Conservation (phyloP, 2,329 filamentous ascomycete genomes). For the Fusarium chlamydosporum region DNA sequence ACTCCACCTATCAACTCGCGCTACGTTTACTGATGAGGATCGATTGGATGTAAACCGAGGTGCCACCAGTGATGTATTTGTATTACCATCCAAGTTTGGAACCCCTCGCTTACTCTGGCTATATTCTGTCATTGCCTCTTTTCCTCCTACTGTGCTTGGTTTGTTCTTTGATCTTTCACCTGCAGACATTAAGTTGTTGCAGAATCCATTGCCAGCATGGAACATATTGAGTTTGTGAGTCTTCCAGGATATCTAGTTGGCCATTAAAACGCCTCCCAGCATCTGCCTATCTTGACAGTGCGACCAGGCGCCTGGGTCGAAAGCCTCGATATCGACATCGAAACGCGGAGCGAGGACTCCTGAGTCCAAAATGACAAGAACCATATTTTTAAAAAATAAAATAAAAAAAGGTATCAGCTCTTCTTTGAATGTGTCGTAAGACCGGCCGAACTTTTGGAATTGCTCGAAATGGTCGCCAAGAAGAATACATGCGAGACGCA, state of each 20-base stretch:
- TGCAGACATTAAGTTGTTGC: no score
- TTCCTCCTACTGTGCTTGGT: not conserved
- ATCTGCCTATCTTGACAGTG: slow-evolving; percentile 41
- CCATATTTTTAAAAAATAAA: slow-evolving; percentile 43
- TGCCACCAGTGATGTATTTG: not conserved
- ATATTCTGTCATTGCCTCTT: not conserved
- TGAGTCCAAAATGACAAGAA: slow-evolving; percentile 27
- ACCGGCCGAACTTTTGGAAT: slow-evolving; percentile 49
- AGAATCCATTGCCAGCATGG: not conserved
- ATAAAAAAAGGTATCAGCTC: slow-evolving; percentile 31
- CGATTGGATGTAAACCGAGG: not conserved
- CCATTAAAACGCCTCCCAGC: not conserved
- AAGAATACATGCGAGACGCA: slow-evolving; percentile 39
- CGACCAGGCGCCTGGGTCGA: slow-evolving; percentile 53
- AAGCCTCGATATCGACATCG: slow-evolving; percentile 41
- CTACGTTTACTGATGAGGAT: not conserved
- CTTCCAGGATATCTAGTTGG: not conserved
- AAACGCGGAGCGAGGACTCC: slow-evolving; percentile 36
- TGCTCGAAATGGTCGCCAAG: slow-evolving; percentile 40
- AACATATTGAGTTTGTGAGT: not conserved
- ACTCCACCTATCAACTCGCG: not conserved
- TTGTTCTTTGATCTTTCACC: not conserved
- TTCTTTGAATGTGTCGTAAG: slow-evolving; percentile 47
- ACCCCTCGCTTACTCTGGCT: slow-evolving; percentile 1
- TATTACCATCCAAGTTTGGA: not conserved